A percentile compares a stretch with the other conserved stretches of the same genome.
phyloP scores from a whole-genome alignment of 2,329 filamentous ascomycete genomes.

The Pseudogymnoascus sp. region DNA sequence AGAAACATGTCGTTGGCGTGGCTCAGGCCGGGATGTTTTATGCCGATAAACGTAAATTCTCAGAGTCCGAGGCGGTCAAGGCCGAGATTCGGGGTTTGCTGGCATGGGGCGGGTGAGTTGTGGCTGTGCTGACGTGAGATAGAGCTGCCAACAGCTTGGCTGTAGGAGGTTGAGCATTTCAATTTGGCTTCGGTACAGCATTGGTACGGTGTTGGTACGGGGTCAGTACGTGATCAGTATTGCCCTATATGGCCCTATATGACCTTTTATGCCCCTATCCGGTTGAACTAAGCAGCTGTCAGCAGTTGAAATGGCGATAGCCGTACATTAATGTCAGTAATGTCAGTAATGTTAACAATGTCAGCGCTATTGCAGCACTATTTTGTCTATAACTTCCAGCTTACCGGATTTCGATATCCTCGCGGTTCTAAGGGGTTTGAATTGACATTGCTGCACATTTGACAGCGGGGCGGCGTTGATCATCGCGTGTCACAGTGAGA shows the following conservation, averaged over 20 bases:
- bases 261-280: background rate
- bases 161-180: constrained; percentile 1
- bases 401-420: background rate
- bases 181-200: background rate
- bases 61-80: background rate
- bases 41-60: background rate
- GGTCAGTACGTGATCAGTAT: background rate
- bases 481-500: background rate
- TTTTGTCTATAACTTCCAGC: background rate
- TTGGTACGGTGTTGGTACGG: background rate
- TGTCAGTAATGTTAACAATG: background rate
- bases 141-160: background rate
- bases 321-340: background rate
- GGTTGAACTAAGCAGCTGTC: background rate
- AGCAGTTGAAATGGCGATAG: background rate
- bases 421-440: background rate
- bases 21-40: background rate
- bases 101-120: background rate
- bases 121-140: constrained; percentile 1
- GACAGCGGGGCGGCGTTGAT: background rate
- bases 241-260: background rate
- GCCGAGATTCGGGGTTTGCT: background rate
- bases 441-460: background rate
- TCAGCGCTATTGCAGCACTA: background rate
- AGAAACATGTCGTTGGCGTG: background rate